phyloP scores from a whole-genome alignment of 2,329 filamentous ascomycete genomes.

The Cucurbitaria berberidis region DNA sequence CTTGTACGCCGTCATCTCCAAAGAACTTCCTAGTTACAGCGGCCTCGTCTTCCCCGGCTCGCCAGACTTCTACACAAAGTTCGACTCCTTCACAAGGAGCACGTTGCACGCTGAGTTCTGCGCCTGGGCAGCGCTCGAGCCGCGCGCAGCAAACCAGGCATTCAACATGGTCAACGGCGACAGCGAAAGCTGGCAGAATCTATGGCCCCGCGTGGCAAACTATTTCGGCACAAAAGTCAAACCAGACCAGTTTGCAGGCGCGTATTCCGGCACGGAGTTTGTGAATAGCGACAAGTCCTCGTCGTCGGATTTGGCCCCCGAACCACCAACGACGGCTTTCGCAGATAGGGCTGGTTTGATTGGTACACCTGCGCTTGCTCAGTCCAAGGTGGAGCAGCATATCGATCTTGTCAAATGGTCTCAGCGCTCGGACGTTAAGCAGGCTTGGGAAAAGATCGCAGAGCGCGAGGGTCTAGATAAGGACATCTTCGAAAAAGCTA shows the following conservation, averaged over 20 bases:
- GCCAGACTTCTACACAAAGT: constrained; percentile 35
- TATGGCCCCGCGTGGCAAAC: constrained; percentile 51
- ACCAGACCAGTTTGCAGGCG: constrained; percentile 26
- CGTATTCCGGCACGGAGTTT: neutral
- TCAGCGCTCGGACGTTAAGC: constrained; percentile 46
- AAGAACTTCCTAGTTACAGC: constrained; percentile 24
- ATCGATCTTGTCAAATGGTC: constrained; percentile 53
- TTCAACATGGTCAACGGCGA: constrained; percentile 55
- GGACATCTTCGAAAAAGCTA: constrained; percentile 52
- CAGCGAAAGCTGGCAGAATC: constrained; percentile 50
- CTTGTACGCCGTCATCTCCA: constrained; percentile 36
- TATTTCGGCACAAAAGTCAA: constrained; percentile 47
- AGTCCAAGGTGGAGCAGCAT: constrained; percentile 46
- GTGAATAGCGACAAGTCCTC: neutral
- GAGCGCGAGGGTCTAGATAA: constrained; percentile 47
- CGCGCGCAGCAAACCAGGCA: constrained; percentile 47
- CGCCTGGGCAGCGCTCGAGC: constrained; percentile 41
- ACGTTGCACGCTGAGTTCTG: constrained; percentile 40
- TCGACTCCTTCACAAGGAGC: constrained; percentile 36
- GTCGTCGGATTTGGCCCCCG: constrained; percentile 1
- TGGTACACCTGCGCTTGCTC: constrained; percentile 9
- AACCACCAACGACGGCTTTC: constrained; percentile 35
- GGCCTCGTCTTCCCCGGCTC: constrained; percentile 36
- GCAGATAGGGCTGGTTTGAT: constrained; percentile 19
- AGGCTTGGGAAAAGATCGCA: constrained; percentile 48